A percentile compares a stretch with the other conserved stretches of the same genome.
Conservation (phyloP, 306 rosid genomes). For the Geum urbanum region DNA sequence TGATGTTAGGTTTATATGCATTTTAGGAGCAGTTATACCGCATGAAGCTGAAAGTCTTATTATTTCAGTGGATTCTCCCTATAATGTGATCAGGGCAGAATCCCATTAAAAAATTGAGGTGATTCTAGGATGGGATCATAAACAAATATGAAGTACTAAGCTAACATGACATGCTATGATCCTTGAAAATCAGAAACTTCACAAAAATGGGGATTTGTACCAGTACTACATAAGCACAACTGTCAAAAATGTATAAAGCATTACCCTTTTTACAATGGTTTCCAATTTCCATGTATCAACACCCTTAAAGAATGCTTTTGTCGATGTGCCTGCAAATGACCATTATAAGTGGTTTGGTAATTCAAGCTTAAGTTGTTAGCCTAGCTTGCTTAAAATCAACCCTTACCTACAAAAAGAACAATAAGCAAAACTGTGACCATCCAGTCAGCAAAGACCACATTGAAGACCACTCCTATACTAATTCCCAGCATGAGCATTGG, state of each 20-base stretch:
- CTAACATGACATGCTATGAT: background rate
- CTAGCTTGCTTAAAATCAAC: background rate
- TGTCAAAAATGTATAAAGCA: background rate
- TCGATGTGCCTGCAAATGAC: slow-evolving; percentile 60
- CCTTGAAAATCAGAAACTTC: background rate
- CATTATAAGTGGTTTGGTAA: slow-evolving; percentile 1
- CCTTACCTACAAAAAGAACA: slow-evolving; percentile 65
- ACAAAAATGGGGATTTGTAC: background rate
- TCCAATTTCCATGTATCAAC: slow-evolving; percentile 89
- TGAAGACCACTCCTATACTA: slow-evolving; percentile 85
- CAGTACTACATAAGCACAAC: too few relatives aligned
- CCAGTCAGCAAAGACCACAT: slow-evolving; percentile 88
- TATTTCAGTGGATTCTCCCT: background rate
- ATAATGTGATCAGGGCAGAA: background rate
- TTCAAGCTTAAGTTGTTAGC: slow-evolving; percentile 5
- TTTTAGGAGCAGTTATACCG: background rate
- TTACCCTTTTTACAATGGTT: slow-evolving; percentile 72
- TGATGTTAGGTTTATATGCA: slow-evolving; percentile 30
- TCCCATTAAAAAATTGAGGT: background rate
- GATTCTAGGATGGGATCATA: background rate
- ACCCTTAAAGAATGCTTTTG: slow-evolving; percentile 81
- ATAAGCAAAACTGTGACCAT: slow-evolving; percentile 87
- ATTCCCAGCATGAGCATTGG: slow-evolving; percentile 98
- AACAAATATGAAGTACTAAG: background rate
- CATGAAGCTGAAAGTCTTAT: background rate